Evolutionary conservation across 169 alveolate genomes (phyloP).

Genomic region (Plasmodium inui): DNA sequence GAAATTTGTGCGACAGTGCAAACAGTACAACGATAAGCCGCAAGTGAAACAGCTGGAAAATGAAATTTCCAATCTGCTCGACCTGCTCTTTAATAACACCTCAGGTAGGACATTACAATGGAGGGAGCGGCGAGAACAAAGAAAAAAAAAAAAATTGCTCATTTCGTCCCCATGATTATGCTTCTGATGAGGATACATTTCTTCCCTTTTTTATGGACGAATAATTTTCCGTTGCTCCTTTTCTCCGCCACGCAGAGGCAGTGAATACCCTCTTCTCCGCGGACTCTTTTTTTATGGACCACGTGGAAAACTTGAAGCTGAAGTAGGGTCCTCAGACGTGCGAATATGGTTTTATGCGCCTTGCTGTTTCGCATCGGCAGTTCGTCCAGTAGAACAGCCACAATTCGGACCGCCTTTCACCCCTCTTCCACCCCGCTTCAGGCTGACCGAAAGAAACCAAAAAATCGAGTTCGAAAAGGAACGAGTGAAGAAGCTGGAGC

Average conservation of each 20-base stretch:
- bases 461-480: slow-evolving; percentile 65
- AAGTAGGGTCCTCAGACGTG: slow-evolving; percentile 15
- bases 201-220: background rate
- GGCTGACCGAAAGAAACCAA: slow-evolving; percentile 56
- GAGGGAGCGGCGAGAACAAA: background rate
- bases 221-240: background rate
- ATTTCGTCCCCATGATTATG: background rate
- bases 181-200: background rate
- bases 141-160: background rate
- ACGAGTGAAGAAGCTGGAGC: slow-evolving; percentile 47
- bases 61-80: slow-evolving; percentile 67
- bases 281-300: slow-evolving; percentile 46
- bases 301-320: slow-evolving; percentile 64
- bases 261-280: slow-evolving; percentile 65
- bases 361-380: background rate
- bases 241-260: slow-evolving; percentile 17
- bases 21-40: slow-evolving; percentile 61
- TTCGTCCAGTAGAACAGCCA: background rate
- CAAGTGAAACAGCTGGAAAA: slow-evolving; percentile 60
- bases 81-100: slow-evolving; percentile 55
- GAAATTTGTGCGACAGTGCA: slow-evolving; percentile 63
- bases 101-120: slow-evolving; percentile 22
- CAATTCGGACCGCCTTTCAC: background rate
- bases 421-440: background rate
- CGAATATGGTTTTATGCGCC: background rate